Evolutionary conservation across 495 filamentous ascomycete genomes (phyloP), one percentile per base, ranked within the genome.

Genomic region (Hypomontagnella submonticulosa): DNA sequence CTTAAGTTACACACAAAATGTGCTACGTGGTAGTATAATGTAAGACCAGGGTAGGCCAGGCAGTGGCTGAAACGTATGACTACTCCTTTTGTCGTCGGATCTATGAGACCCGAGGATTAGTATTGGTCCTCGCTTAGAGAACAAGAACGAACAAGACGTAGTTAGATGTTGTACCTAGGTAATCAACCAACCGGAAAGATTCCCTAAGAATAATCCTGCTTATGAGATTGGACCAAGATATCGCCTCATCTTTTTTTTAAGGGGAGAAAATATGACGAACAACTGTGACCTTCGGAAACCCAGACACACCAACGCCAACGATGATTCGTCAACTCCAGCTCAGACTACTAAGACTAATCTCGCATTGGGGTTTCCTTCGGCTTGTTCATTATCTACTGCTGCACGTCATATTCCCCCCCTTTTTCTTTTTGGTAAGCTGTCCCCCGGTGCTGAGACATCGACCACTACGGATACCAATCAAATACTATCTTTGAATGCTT

Each of bases 81-180:
- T 32, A 11, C 13, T 53, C 59, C 50, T 30, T 55, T 63, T 63
- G 37, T 47, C 59, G 37, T 63, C 65, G 65, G 65, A 68, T 68
- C 49, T 32, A 12, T 15, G 27, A 43, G 37, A 68, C 38, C 65
- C 59, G 65, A 59, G 15, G 27, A 47, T 44, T 7, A 30, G 40
- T 20, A 48, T 57, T 33, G 54, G 32, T 34, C 51, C 50, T 66
- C 63, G 57, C 64, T 19, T 60, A 55, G 57, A 57, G 38, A 44
- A 19, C 43, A 49, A 42, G 19, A 47, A 54, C 19, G 47, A 20
- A 18, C 2, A 30, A 48, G 18, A 18, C 36, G 16, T 48, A 2
- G 30, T 8, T 13, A 20, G 23, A 40, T 30, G 36, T 55, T n/a
- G n/a, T n/a, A n/a, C n/a, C n/a, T n/a, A n/a, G n/a, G 37, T 60